Conservation (phyloP, 495 filamentous ascomycete species). For the Neurospora tetraspora region DNA sequence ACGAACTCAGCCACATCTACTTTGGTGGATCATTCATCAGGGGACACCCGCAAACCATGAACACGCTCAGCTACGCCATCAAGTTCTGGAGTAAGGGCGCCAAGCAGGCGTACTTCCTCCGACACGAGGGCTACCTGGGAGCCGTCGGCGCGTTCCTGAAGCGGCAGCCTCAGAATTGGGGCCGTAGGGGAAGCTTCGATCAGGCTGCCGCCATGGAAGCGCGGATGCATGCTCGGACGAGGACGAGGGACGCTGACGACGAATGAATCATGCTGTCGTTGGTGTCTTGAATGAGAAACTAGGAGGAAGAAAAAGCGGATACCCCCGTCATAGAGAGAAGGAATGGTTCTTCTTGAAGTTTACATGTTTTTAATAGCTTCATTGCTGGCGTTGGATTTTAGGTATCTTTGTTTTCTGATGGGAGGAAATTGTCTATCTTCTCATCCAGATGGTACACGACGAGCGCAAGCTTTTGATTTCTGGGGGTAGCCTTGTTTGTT, state of each 20-base stretch:
- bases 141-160: conserved; percentile 92
- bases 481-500: not conserved
- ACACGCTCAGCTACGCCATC: conserved; percentile 90
- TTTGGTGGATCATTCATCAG: conserved; percentile 97
- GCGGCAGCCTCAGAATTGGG: conserved; percentile 85
- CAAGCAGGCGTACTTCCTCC: conserved; percentile 91
- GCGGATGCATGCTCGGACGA: conserved; percentile 3
- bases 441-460: not conserved
- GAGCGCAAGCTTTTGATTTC: not conserved
- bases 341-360: not conserved
- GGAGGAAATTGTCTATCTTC: not conserved
- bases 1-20: conserved; percentile 84
- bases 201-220: conserved; percentile 14
- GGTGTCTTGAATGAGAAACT: not conserved
- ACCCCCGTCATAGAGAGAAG: not conserved
- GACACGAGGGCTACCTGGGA: conserved; percentile 95
- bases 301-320: not conserved
- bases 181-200: conserved; percentile 64
- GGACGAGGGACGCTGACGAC: not conserved
- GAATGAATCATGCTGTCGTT: not conserved
- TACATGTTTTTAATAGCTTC: not conserved
- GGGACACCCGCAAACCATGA: conserved; percentile 94
- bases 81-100: conserved; percentile 92
- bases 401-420: not conserved
- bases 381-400: not conserved